Percentiles rank a stretch among this genome's conserved stretches.
These are phyloP conservation scores for Meyerozyma guilliermondii DNA, from an alignment of 1,139 yeast genomes.

Conservation along the genomic window DNA sequence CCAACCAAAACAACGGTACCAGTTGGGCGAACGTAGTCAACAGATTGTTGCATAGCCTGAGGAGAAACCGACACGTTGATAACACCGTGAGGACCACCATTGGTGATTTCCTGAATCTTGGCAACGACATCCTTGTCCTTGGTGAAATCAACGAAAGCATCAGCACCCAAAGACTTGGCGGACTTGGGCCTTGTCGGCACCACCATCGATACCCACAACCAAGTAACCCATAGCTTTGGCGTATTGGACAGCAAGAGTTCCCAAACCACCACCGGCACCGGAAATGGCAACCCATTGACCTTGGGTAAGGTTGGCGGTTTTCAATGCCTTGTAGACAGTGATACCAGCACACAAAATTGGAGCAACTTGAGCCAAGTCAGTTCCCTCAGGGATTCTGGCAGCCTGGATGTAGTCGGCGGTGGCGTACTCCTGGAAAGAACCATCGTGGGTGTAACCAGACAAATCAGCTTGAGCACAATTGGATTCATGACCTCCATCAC, in stretches of 20 bases:
- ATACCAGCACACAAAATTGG: conserved; percentile 83
- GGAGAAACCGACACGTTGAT: conserved; percentile 72
- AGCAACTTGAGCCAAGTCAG: conserved; percentile 69
- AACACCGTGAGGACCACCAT: conserved; percentile 77
- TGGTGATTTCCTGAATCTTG: conserved; percentile 55
- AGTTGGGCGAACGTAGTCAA: conserved; percentile 58
- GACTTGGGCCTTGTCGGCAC: conserved; percentile 59
- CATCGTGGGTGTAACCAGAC: conserved; percentile 76
- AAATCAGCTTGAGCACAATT: conserved; percentile 65
- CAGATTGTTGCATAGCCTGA: conserved; percentile 59
- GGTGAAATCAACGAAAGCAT: conserved; percentile 60
- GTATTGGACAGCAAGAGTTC: conserved; percentile 69
- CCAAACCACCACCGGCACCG: conserved; percentile 80
- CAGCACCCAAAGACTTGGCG: conserved; percentile 59
- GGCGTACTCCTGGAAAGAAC: conserved; percentile 76
- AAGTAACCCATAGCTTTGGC: conserved; percentile 73
- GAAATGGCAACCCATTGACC: conserved; percentile 77
- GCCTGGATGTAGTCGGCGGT: conserved; percentile 86
- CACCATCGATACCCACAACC: conserved; percentile 74
- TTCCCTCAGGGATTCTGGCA: conserved; percentile 65
- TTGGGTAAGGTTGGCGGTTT: conserved; percentile 57
- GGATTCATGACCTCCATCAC: conserved; percentile 61
- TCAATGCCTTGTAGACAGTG: conserved; percentile 73
- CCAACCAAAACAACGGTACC: conserved; percentile 75
- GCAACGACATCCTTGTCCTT: conserved; percentile 50